Percentiles rank a stretch among this genome's conserved stretches.
Conservation (phyloP, 2,329 filamentous ascomycete species). For the Blastomyces silverae region DNA sequence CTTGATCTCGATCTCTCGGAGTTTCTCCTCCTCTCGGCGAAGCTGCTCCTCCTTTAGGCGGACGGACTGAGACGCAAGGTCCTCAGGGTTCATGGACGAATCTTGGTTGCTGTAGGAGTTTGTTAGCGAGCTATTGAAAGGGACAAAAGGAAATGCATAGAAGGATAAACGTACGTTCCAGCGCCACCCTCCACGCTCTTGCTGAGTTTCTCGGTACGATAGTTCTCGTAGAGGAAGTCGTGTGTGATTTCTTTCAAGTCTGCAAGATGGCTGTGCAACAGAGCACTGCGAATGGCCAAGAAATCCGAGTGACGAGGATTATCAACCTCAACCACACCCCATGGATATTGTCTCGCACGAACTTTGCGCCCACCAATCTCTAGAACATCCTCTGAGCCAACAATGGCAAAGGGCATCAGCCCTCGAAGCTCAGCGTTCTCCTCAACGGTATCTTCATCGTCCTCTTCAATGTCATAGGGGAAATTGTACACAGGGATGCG, state of each 20-base stretch:
- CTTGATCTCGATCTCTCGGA: constrained; percentile 98
- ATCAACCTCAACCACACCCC: constrained; percentile 98
- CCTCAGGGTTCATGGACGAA: constrained; percentile 57
- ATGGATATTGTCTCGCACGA: constrained; percentile 93
- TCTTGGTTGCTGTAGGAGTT: constrained; percentile 20
- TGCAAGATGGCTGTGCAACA: constrained; percentile 94
- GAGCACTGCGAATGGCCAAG: constrained; percentile 89
- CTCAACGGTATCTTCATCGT: constrained; percentile 98
- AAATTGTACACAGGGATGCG: constrained; percentile 99
- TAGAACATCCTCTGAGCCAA: constrained; percentile 90
- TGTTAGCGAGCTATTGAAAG: constrained; percentile 1
- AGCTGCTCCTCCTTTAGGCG: constrained; percentile 99
- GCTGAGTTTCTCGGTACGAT: constrained; percentile 99
- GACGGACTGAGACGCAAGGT: constrained; percentile 92
- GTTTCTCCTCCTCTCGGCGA: constrained; percentile 98
- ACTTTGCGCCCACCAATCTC: constrained; percentile 91
- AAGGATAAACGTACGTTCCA: constrained; percentile 63
- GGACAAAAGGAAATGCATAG: not conserved
- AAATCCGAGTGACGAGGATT: constrained; percentile 99
- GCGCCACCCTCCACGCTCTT: constrained; percentile 95
- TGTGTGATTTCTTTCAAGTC: constrained; percentile 99
- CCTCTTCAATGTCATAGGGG: constrained; percentile 98
- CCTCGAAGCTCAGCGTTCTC: constrained; percentile 97
- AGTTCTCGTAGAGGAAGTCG: constrained; percentile 99
- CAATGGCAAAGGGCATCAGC: constrained; percentile 98